These are phyloP conservation scores for Eucalyptus curtisii DNA, from an alignment of 345 rosid genomes.

Conservation along the genomic window DNA sequence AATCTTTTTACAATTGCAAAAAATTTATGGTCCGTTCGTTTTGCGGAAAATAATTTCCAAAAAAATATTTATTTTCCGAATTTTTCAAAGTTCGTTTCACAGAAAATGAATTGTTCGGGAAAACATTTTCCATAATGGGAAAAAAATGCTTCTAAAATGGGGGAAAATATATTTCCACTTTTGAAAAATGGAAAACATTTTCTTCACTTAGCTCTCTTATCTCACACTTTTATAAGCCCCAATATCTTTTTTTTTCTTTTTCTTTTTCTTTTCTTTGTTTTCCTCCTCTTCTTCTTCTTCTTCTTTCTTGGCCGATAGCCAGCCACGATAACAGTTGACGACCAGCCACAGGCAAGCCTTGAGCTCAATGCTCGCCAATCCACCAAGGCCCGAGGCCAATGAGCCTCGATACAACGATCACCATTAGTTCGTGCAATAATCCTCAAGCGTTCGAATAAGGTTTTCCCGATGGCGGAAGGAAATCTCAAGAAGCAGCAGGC, in stretches of 20 bases:
- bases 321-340: accelerated
- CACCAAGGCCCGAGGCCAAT: accelerated
- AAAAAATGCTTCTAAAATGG: too few species aligned
- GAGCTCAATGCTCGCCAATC: too few species aligned
- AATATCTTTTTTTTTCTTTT: too few species aligned
- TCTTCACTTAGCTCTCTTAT: too few species aligned
- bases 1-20: not conserved
- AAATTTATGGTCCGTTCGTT: accelerated
- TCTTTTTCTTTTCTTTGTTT: accelerated
- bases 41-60: accelerated
- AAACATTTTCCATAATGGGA: accelerated
- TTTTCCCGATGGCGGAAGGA: not conserved
- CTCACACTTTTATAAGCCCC: too few species aligned
- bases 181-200: accelerated
- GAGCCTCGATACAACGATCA: too few species aligned
- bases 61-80: accelerated
- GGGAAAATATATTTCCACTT: accelerated
- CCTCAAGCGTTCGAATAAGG: not conserved
- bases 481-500: not conserved
- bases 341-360: accelerated
- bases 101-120: accelerated
- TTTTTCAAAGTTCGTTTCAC: accelerated
- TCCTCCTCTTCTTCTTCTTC: too few species aligned
- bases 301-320: accelerated
- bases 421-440: too few species aligned